Percentiles rank a stretch among this genome's conserved stretches.
Conservation (phyloP, 2,329 filamentous ascomycete species). For the Ascomycota sp. region DNA sequence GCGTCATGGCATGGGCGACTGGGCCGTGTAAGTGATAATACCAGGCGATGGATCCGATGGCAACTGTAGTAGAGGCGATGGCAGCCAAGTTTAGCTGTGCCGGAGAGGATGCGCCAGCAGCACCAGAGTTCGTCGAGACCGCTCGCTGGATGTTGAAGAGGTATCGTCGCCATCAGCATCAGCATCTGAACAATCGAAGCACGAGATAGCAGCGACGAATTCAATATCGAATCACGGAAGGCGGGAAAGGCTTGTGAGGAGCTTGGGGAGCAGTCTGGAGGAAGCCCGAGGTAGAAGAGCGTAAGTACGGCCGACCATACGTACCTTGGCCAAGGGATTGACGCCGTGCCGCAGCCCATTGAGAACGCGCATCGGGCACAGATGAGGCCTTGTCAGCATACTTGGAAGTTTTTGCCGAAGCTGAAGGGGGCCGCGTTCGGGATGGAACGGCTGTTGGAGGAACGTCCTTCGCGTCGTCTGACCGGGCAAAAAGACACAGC, state of each 20-base stretch:
- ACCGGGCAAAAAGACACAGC: too few species aligned
- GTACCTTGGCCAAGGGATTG: constrained; percentile 52
- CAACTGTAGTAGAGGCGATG: constrained; percentile 64
- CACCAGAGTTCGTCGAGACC: constrained; percentile 51
- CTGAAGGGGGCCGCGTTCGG: constrained; percentile 16
- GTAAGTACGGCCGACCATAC: constrained; percentile 11
- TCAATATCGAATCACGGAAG: neutral
- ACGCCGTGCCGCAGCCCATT: constrained; percentile 54
- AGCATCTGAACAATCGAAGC: neutral
- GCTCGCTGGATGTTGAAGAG: constrained; percentile 26
- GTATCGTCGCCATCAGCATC: constrained; percentile 15
- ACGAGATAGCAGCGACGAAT: neutral
- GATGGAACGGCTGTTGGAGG: constrained; percentile 13
- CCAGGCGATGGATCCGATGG: constrained; percentile 79
- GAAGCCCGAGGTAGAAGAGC: constrained; percentile 6
- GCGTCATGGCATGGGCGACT: constrained; percentile 70
- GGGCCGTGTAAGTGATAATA: constrained; percentile 93
- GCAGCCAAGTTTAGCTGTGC: constrained; percentile 72
- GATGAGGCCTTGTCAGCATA: constrained; percentile 84
- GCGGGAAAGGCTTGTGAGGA: too few species aligned
- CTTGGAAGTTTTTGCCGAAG: constrained; percentile 25
- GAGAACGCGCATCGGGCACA: constrained; percentile 73
- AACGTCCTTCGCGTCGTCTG: constrained; percentile 10
- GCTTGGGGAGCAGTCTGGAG: too few species aligned
- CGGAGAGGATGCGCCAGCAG: constrained; percentile 45